phyloP scores from a whole-genome alignment of 495 filamentous ascomycete species.

The Daldinia decipiens region DNA sequence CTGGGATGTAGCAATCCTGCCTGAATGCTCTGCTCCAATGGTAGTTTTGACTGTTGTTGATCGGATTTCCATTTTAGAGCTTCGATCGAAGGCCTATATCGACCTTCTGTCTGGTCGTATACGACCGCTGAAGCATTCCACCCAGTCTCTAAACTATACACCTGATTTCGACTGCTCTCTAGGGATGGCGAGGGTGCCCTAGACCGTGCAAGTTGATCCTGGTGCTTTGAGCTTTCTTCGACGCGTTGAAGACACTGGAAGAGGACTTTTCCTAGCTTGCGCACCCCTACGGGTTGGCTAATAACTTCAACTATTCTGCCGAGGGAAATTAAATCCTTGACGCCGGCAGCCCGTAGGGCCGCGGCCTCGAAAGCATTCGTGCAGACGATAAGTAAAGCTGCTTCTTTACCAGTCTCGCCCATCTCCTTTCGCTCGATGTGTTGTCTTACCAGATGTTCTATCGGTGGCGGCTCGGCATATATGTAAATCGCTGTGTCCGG shows the following conservation, averaged over 20 bases:
- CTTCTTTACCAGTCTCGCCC: slow-evolving; percentile 17
- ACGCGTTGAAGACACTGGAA: slow-evolving; percentile 30
- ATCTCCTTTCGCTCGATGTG: slow-evolving; percentile 20
- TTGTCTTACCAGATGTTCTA: slow-evolving; percentile 31
- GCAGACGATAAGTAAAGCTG: slow-evolving; percentile 39
- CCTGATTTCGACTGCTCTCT: not conserved
- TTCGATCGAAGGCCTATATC: slow-evolving; percentile 30
- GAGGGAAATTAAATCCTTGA: slow-evolving; percentile 32
- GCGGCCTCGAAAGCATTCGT: slow-evolving; percentile 44
- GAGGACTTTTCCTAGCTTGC: slow-evolving; percentile 39
- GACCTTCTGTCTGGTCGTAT: slow-evolving; percentile 10
- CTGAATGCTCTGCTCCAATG: not conserved
- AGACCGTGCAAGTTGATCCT: not conserved
- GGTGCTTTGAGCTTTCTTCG: slow-evolving; percentile 4
- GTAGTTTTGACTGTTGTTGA: slow-evolving; percentile 7
- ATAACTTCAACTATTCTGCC: slow-evolving; percentile 43
- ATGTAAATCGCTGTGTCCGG: slow-evolving; percentile 36
- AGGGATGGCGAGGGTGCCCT: slow-evolving; percentile 18
- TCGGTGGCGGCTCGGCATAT: slow-evolving; percentile 43
- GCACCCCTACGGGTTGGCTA: slow-evolving; percentile 40
- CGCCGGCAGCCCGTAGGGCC: slow-evolving; percentile 35
- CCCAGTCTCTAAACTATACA: not conserved
- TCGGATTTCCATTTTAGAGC: slow-evolving; percentile 37
- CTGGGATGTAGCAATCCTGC: not conserved
- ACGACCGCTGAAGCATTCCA: slow-evolving; percentile 22